phyloP scores from a whole-genome alignment of 345 rosid genomes.

The Psidium friedrichsthalianum region DNA sequence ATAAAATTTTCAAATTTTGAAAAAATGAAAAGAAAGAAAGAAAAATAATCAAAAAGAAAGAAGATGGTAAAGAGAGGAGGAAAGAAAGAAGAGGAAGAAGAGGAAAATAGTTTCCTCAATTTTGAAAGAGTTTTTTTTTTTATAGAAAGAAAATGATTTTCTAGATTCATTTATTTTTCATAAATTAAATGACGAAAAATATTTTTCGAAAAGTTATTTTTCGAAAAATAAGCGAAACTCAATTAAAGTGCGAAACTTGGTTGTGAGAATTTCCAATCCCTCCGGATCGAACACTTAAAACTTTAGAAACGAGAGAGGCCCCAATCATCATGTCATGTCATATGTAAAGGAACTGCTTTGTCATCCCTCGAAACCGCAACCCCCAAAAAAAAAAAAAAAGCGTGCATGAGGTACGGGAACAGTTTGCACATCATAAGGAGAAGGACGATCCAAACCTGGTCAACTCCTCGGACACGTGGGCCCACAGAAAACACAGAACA shows the following conservation, averaged over 20 bases:
- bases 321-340: not conserved
- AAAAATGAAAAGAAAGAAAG: too few relatives aligned
- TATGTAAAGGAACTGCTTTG: not conserved
- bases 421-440: not conserved
- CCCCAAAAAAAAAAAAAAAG: not conserved
- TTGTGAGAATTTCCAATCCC: not conserved
- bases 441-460: not conserved
- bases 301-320: not conserved
- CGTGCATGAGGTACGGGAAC: not conserved
- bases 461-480: not conserved
- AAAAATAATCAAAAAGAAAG: too few relatives aligned
- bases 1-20: too few relatives aligned
- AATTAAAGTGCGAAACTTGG: fast-evolving
- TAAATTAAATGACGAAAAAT: too few relatives aligned
- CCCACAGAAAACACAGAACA: not conserved
- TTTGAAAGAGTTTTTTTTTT: too few relatives aligned
- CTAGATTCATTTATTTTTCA: too few relatives aligned
- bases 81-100: too few relatives aligned
- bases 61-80: too few relatives aligned
- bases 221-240: too few relatives aligned
- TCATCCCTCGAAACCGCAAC: not conserved
- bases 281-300: not conserved
- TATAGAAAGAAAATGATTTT: too few relatives aligned
- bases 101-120: too few relatives aligned
- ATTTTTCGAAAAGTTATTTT: too few relatives aligned